phyloP scores from a whole-genome alignment of 2,329 filamentous ascomycete species.

The Zymoseptoria tritici region DNA sequence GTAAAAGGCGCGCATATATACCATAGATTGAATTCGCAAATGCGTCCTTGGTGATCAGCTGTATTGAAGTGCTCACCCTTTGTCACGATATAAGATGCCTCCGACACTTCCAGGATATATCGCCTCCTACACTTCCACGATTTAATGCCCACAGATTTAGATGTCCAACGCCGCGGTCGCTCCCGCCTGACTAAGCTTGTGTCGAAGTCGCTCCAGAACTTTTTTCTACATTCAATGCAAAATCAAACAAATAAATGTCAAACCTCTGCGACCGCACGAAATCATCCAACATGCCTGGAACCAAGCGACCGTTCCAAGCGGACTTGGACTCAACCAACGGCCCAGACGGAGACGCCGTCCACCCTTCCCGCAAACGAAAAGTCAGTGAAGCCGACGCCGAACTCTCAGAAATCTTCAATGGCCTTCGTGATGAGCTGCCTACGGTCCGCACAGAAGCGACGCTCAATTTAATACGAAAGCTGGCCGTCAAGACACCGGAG shows the following conservation, averaged over 20 bases:
- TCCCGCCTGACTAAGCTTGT: background rate
- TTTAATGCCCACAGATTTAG: background rate
- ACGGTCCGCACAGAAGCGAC: conserved; percentile 39
- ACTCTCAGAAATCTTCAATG: conserved; percentile 40
- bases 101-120: too few species aligned
- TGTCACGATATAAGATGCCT: too few species aligned
- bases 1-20: background rate
- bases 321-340: conserved; percentile 4
- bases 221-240: background rate
- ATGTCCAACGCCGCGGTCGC: background rate
- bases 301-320: conserved; percentile 19
- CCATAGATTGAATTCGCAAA: background rate
- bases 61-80: too few species aligned
- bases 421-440: conserved; percentile 41
- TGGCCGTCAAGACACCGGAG: conserved; percentile 34
- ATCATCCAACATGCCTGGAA: conserved; percentile 14
- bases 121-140: too few species aligned
- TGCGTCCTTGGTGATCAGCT: background rate
- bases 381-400: conserved; percentile 35
- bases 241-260: background rate
- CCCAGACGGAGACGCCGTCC: conserved; percentile 14
- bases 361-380: conserved; percentile 27
- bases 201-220: background rate
- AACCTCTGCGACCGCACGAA: background rate
- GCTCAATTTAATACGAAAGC: conserved; percentile 36